Conservation (phyloP, 2,329 filamentous ascomycete species). For the Penicillium sp. region DNA sequence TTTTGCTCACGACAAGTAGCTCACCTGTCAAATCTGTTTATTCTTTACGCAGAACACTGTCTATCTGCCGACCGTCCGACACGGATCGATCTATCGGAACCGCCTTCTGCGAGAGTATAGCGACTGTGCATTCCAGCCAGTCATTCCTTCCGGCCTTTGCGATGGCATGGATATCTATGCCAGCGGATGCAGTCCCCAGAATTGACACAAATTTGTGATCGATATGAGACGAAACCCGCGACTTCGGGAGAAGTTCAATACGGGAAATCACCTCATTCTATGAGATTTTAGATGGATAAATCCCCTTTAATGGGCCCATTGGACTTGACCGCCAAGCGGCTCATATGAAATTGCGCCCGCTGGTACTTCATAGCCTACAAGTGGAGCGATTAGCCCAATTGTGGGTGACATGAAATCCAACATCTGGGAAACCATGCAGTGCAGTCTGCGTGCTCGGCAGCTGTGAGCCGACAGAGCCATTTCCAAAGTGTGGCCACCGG, state of each 20-base stretch:
- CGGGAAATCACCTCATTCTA: neutral
- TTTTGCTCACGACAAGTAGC: neutral
- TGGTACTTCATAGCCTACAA: neutral
- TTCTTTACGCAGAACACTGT: neutral
- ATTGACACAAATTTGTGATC: too few relatives aligned
- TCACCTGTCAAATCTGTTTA: neutral
- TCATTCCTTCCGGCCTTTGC: neutral
- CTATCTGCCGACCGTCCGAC: neutral
- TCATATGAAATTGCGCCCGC: neutral
- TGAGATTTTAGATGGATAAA: neutral
- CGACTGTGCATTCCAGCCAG: too few relatives aligned
- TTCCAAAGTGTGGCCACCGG: neutral
- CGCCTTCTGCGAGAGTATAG: too few relatives aligned
- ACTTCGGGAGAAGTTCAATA: neutral
- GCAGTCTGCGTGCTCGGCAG: neutral
- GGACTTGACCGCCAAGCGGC: neutral
- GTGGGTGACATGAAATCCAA: neutral
- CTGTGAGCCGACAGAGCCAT: neutral
- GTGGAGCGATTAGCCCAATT: neutral
- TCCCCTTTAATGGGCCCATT: neutral
- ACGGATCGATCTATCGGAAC: neutral
- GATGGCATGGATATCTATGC: too few relatives aligned
- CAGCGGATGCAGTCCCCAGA: too few relatives aligned
- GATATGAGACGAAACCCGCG: neutral
- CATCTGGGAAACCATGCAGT: neutral